Evolutionary conservation across 2,329 filamentous ascomycete species (phyloP).

Genomic region (Domatiomyces catenatus): DNA sequence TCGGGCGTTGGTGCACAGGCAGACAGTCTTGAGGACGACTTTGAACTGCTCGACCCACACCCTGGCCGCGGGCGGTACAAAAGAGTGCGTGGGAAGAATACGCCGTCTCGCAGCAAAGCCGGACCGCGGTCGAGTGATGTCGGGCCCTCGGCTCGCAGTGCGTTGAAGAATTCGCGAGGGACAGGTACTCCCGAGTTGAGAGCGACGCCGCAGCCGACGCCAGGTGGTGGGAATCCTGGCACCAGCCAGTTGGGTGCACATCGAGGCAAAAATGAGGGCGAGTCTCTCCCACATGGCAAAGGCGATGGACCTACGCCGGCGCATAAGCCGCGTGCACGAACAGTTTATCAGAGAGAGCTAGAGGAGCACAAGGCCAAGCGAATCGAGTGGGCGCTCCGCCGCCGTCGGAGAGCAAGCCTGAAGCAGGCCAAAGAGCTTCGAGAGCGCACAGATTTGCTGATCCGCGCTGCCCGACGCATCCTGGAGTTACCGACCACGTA

Average conservation of each 20-base stretch:
- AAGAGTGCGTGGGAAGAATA: conserved; percentile 19
- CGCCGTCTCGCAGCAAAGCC: conserved; percentile 19
- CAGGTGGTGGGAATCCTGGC: conserved; percentile 29
- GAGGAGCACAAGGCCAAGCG: conserved; percentile 34
- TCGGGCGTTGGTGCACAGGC: conserved; percentile 13
- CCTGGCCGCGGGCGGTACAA: conserved; percentile 26
- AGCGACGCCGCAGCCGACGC: conserved; percentile 19
- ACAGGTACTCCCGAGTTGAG: conserved; percentile 19
- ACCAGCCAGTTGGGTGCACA: conserved; percentile 24
- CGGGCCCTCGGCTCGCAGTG: conserved; percentile 20
- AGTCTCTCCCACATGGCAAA: conserved; percentile 17
- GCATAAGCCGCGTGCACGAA: conserved; percentile 31
- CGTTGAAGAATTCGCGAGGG: conserved; percentile 31
- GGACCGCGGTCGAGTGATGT: conserved; percentile 15
- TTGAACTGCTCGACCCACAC: conserved; percentile 23
- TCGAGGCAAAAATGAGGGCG: conserved; percentile 5
- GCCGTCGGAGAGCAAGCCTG: conserved; percentile 26
- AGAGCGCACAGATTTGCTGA: conserved; percentile 26
- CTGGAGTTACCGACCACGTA: conserved; percentile 30
- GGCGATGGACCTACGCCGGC: conserved; percentile 19
- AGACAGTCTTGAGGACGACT: conserved; percentile 25
- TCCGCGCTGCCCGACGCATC: conserved; percentile 28
- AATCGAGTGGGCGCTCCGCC: conserved; percentile 32
- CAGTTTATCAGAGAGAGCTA: conserved; percentile 35
- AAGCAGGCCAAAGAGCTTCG: conserved; percentile 25